These are phyloP conservation scores for Lipomyces chichibuensis DNA, from an alignment of 805 yeast species.

Conservation along the genomic window DNA sequence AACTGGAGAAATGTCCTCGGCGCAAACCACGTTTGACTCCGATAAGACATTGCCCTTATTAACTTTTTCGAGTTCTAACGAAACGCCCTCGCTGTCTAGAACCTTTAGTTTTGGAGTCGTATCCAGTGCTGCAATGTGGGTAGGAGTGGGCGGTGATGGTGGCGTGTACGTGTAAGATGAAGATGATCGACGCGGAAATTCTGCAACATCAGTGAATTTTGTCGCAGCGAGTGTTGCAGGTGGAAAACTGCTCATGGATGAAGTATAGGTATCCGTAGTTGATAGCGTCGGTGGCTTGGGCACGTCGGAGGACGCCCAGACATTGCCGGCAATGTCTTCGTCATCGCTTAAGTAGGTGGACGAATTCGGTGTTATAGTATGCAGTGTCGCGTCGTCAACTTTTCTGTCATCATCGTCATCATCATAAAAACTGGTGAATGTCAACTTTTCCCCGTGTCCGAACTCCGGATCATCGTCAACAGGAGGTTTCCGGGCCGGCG, in stretches of 20 bases:
- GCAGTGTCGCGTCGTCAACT: neutral
- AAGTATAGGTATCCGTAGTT: neutral
- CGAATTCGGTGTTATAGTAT: neutral
- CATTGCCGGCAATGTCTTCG: neutral
- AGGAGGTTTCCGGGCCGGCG: neutral
- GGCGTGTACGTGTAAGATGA: neutral
- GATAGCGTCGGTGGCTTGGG: neutral
- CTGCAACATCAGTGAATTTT: neutral
- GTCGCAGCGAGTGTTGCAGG: neutral
- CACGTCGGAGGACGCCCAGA: neutral
- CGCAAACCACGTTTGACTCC: neutral
- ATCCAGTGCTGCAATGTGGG: neutral
- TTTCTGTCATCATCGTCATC: neutral
- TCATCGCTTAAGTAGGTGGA: neutral
- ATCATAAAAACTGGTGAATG: neutral
- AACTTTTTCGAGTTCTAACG: neutral
- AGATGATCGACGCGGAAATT: neutral
- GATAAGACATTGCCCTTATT: neutral
- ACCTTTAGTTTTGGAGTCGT: neutral
- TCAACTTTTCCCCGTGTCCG: neutral
- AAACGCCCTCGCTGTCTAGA: neutral
- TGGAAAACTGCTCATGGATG: neutral
- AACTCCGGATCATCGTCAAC: constrained; percentile 4
- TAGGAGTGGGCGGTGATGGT: neutral
- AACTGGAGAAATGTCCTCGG: neutral